Evolutionary conservation across 2,329 filamentous ascomycete species (phyloP), one percentile per base, ranked within the genome.

Genomic region (Xylaria sp.): DNA sequence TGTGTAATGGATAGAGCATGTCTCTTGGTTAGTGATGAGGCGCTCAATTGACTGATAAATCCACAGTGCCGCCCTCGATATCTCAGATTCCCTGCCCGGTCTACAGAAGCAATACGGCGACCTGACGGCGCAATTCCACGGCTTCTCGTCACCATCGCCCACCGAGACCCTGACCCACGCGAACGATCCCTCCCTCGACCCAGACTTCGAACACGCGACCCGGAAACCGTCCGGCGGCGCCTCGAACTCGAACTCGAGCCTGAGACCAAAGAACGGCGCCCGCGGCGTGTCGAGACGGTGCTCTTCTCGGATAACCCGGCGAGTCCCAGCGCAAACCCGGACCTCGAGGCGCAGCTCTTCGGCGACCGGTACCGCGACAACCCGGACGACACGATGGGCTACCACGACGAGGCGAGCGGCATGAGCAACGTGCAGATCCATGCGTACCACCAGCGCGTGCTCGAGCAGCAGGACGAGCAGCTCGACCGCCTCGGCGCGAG

Each of bases 391-490:
- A 75, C 70, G 12, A 76, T 84, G 58, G 86, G 86, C 25, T 89
- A 89, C 77, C 80, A 80, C 38, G 85, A 88, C 55, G 79, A 90
- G 67, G 83, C 88, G 14, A 78, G 78, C 5, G 75, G 78, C 9
- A 82, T 97, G 73, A 83, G 85, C 74, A 98, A 98, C 77, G 83
- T 89, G 75, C 92, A 97, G 78, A 89, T 98, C 67, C 91, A 97
- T 78, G 83, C 85, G 21, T 94, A 96, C 77, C 95, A 99, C 78
- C 81, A 84, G 59, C 87, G 88, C 65, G 88, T 97, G 25, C 82
- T 99, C 38, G 84, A 85, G n/a, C 89, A 97, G 65, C 95, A 99
- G 78, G 95, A 99, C 74, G 90, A 92, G 68, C 93, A 97, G 76
- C 84, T 99, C n/a, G 94, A 98, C 75, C 83, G 85, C 9, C 81